A percentile compares a stretch with the other conserved stretches of the same genome.
Evolutionary conservation across 164 flowering plant species (phyloP).

Genomic region (Nymphaea thermarum): DNA sequence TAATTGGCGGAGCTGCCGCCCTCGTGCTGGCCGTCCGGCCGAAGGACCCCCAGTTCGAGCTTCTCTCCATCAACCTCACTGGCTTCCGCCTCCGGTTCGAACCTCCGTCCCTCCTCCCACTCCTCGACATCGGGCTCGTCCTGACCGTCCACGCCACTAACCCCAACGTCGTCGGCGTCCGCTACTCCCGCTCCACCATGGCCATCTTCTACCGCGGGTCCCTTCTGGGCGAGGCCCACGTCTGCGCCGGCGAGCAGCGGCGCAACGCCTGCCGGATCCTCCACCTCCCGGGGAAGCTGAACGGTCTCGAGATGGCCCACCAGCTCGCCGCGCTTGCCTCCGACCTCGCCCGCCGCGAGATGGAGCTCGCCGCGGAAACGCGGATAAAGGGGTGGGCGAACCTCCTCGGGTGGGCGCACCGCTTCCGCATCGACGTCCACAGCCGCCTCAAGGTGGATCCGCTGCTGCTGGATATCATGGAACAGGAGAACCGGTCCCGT

Average conservation of each 20-base stretch:
- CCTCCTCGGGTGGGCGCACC: constrained; percentile 61
- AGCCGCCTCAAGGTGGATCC: constrained; percentile 73
- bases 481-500: constrained; percentile 51
- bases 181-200: constrained; percentile 62
- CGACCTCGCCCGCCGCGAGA: constrained; percentile 62
- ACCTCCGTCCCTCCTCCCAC: constrained; percentile 20
- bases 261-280: constrained; percentile 52
- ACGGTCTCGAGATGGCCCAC: constrained; percentile 44
- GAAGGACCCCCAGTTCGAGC: constrained; percentile 59
- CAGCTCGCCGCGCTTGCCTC: constrained; percentile 36
- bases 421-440: constrained; percentile 62
- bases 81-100: constrained; percentile 42
- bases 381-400: constrained; percentile 65
- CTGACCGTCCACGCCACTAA: constrained; percentile 83
- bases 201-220: constrained; percentile 69
- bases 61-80: constrained; percentile 54
- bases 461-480: constrained; percentile 57
- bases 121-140: constrained; percentile 55
- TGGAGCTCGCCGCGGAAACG: constrained; percentile 62
- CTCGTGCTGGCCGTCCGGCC: constrained; percentile 39
- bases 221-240: constrained; percentile 54
- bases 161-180: constrained; percentile 67
- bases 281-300: constrained; percentile 54
- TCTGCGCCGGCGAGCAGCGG: constrained; percentile 67
- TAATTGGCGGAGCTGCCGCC: constrained; percentile 39